Conservation (phyloP, 495 filamentous ascomycete genomes). For the Saxophila tyrrhenica region DNA sequence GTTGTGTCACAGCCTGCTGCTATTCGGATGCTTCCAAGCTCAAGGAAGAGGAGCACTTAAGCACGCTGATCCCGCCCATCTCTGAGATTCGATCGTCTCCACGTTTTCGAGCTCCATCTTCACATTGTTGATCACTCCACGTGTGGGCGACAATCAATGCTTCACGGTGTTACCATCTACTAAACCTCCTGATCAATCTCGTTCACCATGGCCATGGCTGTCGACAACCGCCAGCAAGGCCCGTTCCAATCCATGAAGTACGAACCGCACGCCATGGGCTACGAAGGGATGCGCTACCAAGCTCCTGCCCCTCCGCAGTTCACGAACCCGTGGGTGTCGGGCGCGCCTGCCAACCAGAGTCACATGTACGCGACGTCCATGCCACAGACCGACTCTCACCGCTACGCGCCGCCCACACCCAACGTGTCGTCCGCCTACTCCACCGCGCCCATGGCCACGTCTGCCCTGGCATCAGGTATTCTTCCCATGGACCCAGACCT, state of each 20-base stretch:
- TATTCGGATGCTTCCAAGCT: neutral
- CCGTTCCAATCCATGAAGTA: conserved; percentile 35
- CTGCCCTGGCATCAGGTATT: conserved; percentile 58
- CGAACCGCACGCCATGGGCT: too few species aligned
- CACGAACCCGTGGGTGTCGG: conserved; percentile 78
- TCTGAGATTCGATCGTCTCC: conserved; percentile 5
- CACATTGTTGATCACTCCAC: neutral
- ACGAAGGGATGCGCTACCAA: conserved; percentile 61
- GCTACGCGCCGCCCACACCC: conserved; percentile 43
- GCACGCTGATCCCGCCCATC: conserved; percentile 21
- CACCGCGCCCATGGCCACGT: conserved; percentile 56
- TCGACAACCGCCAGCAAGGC: conserved; percentile 57
- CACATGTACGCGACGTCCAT: conserved; percentile 47
- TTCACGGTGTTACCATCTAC: neutral
- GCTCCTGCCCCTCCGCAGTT: conserved; percentile 64
- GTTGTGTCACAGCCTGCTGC: neutral
- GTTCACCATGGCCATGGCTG: conserved; percentile 66
- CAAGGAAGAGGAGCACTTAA: conserved; percentile 7
- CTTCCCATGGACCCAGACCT: conserved; percentile 43
- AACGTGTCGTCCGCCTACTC: conserved; percentile 65
- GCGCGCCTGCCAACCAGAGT: conserved; percentile 41
- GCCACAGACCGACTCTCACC: conserved; percentile 47
- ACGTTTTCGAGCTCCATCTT: conserved; percentile 3
- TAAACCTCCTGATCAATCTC: neutral
- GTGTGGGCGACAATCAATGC: neutral